A percentile compares a stretch with the other conserved stretches of the same genome.
Conservation (phyloP, 352 stramenopile genomes). For the Phytophthora cajani region DNA sequence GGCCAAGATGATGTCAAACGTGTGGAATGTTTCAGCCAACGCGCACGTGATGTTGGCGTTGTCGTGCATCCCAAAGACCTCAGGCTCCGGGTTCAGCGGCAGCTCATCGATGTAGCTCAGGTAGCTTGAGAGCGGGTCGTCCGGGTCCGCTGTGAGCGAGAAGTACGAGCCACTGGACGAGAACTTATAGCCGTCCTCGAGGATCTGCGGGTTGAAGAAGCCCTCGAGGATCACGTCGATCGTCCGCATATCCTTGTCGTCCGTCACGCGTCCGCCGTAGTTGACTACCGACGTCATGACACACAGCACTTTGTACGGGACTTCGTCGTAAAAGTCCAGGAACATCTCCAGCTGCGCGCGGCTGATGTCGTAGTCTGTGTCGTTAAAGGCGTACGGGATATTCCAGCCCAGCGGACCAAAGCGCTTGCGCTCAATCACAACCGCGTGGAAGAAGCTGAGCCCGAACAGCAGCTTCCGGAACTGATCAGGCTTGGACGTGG, state of each 20-base stretch:
- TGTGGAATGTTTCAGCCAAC: constrained; percentile 88
- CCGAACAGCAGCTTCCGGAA: constrained; percentile 97
- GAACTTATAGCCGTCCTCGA: constrained; percentile 82
- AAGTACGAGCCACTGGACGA: constrained; percentile 89
- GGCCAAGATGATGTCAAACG: constrained; percentile 88
- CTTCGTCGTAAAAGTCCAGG: constrained; percentile 85
- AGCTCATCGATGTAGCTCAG: constrained; percentile 94
- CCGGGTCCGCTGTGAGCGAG: constrained; percentile 76
- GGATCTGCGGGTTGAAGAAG: constrained; percentile 88
- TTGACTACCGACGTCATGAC: constrained; percentile 96
- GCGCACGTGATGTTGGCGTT: constrained; percentile 95
- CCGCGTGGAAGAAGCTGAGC: constrained; percentile 91
- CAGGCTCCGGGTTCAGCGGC: constrained; percentile 89
- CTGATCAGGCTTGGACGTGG: constrained; percentile 85
- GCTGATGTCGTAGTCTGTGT: constrained; percentile 94
- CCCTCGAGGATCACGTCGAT: constrained; percentile 90
- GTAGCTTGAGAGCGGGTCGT: constrained; percentile 83
- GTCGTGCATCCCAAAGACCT: constrained; percentile 95
- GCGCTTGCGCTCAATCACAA: constrained; percentile 94
- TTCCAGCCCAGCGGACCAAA: constrained; percentile 97
- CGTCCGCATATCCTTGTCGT: constrained; percentile 94
- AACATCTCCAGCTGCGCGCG: constrained; percentile 89
- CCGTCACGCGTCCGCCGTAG: constrained; percentile 94
- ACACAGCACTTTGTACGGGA: constrained; percentile 89
- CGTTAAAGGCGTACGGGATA: constrained; percentile 97